Evolutionary conservation across 2,329 filamentous ascomycete genomes (phyloP).

Genomic region (Fusarium xylarioides): DNA sequence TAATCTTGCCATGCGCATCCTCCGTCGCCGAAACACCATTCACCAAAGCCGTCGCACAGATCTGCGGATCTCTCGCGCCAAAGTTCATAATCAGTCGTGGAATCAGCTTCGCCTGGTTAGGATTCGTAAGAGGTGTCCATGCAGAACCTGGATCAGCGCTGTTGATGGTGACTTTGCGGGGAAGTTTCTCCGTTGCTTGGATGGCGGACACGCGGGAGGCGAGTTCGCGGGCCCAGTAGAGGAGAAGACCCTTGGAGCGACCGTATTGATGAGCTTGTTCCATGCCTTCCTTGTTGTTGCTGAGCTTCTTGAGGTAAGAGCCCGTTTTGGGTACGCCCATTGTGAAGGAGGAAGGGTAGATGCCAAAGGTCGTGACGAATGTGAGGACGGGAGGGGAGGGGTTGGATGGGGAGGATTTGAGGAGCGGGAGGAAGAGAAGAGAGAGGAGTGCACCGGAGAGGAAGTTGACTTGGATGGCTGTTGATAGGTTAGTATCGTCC

Average conservation of each 20-base stretch:
- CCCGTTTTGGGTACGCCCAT: conserved; percentile 46
- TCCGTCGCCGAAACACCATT: conserved; percentile 48
- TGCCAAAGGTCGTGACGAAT: conserved; percentile 51
- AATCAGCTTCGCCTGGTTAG: conserved; percentile 49
- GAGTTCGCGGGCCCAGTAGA: conserved; percentile 51
- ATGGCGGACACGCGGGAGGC: conserved; percentile 41
- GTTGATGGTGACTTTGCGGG: conserved; percentile 48
- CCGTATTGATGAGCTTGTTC: conserved; percentile 51
- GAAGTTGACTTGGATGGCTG: conserved; percentile 51
- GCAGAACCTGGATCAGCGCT: conserved; percentile 51
- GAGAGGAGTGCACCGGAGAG: conserved; percentile 48
- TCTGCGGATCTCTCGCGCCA: conserved; percentile 47
- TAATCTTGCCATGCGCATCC: conserved; percentile 48
- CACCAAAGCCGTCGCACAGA: conserved; percentile 50
- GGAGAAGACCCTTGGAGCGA: conserved; percentile 49
- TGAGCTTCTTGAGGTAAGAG: conserved; percentile 48
- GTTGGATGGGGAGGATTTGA: conserved; percentile 46
- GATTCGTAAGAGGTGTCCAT: conserved; percentile 50
- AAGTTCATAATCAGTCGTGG: conserved; percentile 52
- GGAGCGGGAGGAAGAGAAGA: conserved; percentile 46
- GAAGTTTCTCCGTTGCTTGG: conserved; percentile 22
- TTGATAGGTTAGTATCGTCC: neutral
- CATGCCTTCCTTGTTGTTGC: conserved; percentile 50
- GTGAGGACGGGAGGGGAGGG: conserved; percentile 49
- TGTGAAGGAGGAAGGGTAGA: conserved; percentile 51